Conservation (phyloP, 352 stramenopile genomes). For the Phytopythium sindhum region DNA sequence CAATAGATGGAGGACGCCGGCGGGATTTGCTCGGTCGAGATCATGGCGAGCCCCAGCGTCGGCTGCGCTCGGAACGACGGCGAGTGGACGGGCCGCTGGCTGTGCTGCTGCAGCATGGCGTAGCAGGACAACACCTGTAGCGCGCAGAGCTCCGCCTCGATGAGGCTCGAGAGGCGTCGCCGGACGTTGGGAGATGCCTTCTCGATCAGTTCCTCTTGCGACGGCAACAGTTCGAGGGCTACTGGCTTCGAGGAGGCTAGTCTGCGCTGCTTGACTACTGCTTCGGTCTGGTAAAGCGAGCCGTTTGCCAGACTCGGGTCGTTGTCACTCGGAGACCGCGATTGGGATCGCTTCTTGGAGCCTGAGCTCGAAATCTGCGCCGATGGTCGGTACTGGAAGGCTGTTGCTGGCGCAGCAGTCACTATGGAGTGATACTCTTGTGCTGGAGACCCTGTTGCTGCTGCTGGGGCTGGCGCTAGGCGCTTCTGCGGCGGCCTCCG, state of each 20-base stretch:
- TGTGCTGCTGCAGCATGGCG: constrained; percentile 54
- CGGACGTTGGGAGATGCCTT: constrained; percentile 69
- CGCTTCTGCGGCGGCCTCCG: not conserved
- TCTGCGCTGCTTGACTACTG: not conserved
- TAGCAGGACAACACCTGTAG: constrained; percentile 81
- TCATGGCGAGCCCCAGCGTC: constrained; percentile 41
- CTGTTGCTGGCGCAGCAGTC: not conserved
- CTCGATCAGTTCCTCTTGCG: constrained; percentile 73
- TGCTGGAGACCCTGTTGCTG: not conserved
- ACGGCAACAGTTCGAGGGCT: constrained; percentile 37
- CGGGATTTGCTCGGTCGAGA: constrained; percentile 49
- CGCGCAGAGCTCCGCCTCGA: constrained; percentile 74
- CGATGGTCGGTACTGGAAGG: not conserved
- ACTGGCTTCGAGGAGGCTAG: not conserved
- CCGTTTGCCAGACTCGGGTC: not conserved
- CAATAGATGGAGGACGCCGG: constrained; percentile 52
- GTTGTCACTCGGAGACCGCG: not conserved
- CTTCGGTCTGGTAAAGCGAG: not conserved
- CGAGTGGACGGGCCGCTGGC: constrained; percentile 16
- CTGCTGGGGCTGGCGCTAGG: not conserved
- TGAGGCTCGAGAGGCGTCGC: constrained; percentile 63
- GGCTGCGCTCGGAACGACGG: constrained; percentile 15
- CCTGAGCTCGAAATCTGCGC: not conserved
- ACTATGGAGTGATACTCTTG: not conserved
- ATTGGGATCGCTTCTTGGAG: constrained; percentile 1